Evolutionary conservation across 2,329 filamentous ascomycete genomes (phyloP).

Genomic region (Calycina marina): DNA sequence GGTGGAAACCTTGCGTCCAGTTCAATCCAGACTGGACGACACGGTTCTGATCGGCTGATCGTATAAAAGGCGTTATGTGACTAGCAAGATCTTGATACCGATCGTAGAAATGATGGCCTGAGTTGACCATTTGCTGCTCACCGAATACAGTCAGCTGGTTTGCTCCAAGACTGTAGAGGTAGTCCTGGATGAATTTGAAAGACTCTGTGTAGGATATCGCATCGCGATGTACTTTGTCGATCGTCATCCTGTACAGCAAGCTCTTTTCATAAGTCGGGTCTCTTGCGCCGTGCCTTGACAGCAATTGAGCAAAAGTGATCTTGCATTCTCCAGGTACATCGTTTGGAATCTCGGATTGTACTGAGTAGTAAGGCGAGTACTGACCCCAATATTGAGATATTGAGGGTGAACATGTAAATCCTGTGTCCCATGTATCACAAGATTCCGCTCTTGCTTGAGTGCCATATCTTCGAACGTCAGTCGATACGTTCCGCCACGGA

Average conservation of each 20-base stretch:
- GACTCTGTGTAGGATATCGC: constrained; percentile 42
- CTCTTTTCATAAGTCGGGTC: constrained; percentile 63
- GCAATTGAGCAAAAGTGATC: constrained; percentile 64
- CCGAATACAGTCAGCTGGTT: constrained; percentile 58
- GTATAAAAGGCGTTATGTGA: constrained; percentile 49
- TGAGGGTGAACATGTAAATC: constrained; percentile 20
- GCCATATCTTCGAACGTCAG: no score
- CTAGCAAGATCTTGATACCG: constrained; percentile 53
- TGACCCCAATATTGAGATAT: constrained; percentile 53
- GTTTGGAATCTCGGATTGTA: constrained; percentile 50
- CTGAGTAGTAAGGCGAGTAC: constrained; percentile 73
- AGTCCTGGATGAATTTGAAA: constrained; percentile 57
- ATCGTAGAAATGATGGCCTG: constrained; percentile 60
- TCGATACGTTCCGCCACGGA: no score
- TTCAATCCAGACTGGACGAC: constrained; percentile 62
- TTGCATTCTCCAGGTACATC: constrained; percentile 50
- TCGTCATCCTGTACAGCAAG: constrained; percentile 42
- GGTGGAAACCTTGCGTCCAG: constrained; percentile 62
- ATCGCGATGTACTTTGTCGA: constrained; percentile 47
- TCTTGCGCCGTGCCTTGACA: constrained; percentile 75
- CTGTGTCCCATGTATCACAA: constrained; percentile 19
- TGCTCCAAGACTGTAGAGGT: constrained; percentile 54
- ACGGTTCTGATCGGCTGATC: constrained; percentile 53
- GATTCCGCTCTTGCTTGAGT: constrained; percentile 6
- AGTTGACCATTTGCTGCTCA: constrained; percentile 55